A percentile compares a stretch with the other conserved stretches of the same genome.
Conservation (phyloP, 176 grass and related monocot species). For the Rhynchospora pubera region DNA sequence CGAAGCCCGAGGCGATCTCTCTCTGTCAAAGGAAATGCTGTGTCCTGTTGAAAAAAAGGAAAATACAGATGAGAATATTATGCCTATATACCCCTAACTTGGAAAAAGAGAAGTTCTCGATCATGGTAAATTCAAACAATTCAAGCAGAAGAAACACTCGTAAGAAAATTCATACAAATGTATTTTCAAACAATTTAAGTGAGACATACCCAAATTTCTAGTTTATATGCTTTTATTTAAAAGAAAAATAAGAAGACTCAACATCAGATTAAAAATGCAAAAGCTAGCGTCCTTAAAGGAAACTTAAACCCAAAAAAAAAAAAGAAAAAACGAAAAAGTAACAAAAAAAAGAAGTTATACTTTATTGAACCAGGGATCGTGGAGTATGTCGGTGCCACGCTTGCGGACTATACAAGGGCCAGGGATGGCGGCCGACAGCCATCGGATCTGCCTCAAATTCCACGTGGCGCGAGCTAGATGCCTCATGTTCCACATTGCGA, state of each 20-base stretch:
- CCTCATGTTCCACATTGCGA: conserved; percentile 51
- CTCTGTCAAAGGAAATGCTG: conserved; percentile 91
- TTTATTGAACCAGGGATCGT: conserved; percentile 95
- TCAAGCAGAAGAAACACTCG: not conserved
- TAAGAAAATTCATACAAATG: not conserved
- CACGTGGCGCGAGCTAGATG: conserved; percentile 33
- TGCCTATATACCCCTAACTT: not conserved
- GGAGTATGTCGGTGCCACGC: conserved; percentile 88
- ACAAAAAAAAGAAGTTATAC: conserved; percentile 19
- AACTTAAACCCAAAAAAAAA: not conserved
- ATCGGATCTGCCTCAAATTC: conserved; percentile 51
- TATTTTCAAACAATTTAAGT: conserved; percentile 8
- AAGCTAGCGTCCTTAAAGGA: not conserved
- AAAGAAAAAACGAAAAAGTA: not conserved
- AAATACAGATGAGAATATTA: not conserved
- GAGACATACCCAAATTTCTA: not conserved
- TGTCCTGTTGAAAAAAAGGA: conserved; percentile 43
- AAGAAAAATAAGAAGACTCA: not conserved
- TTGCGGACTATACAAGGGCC: conserved; percentile 89
- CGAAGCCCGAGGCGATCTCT: conserved; percentile 93
- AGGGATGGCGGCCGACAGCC: conserved; percentile 45
- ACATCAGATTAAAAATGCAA: not conserved
- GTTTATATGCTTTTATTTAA: not conserved
- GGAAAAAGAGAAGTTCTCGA: not conserved
- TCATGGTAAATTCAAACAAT: not conserved